phyloP scores from a whole-genome alignment of 2,329 filamentous ascomycete genomes.

The Alternaria infectoria region DNA sequence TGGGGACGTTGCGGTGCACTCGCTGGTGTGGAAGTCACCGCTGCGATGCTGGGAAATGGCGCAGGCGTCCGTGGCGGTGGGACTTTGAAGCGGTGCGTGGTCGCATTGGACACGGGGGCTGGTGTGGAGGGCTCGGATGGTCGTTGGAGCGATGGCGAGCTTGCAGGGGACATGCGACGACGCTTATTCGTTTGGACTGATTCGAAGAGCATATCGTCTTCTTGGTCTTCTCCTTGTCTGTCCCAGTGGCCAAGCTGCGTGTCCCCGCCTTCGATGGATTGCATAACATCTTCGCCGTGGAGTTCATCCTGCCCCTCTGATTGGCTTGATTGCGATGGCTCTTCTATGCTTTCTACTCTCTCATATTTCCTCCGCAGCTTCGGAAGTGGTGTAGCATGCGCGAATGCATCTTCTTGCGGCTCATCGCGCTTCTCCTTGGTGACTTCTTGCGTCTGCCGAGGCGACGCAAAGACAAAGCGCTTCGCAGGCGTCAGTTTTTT shows the following conservation, averaged over 20 bases:
- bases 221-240: slow-evolving; percentile 14
- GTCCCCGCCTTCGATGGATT: slow-evolving; percentile 20
- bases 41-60: slow-evolving; percentile 9
- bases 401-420: neutral
- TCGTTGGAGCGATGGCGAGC: slow-evolving; percentile 11
- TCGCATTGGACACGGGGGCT: slow-evolving; percentile 6
- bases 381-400: slow-evolving; percentile 18
- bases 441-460: slow-evolving; percentile 8
- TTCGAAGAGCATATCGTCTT: slow-evolving; percentile 38
- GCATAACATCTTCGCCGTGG: slow-evolving; percentile 9
- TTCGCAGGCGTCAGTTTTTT: slow-evolving; percentile 38
- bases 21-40: slow-evolving; percentile 4
- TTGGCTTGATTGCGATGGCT: slow-evolving; percentile 31
- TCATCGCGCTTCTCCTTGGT: slow-evolving; percentile 5
- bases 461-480: slow-evolving; percentile 38
- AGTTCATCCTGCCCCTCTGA: slow-evolving; percentile 7
- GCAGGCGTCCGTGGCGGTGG: slow-evolving; percentile 23
- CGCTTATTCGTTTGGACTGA: slow-evolving; percentile 28
- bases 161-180: slow-evolving; percentile 27
- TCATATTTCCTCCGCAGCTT: slow-evolving; percentile 26
- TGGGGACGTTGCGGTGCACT: slow-evolving; percentile 37
- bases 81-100: slow-evolving; percentile 36
- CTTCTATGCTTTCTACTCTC: slow-evolving; percentile 46
- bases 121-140: slow-evolving; percentile 15
- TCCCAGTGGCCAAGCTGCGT: slow-evolving; percentile 4